Conservation (phyloP, 2,329 filamentous ascomycete species). For the Pseudogymnoascus sp. region DNA sequence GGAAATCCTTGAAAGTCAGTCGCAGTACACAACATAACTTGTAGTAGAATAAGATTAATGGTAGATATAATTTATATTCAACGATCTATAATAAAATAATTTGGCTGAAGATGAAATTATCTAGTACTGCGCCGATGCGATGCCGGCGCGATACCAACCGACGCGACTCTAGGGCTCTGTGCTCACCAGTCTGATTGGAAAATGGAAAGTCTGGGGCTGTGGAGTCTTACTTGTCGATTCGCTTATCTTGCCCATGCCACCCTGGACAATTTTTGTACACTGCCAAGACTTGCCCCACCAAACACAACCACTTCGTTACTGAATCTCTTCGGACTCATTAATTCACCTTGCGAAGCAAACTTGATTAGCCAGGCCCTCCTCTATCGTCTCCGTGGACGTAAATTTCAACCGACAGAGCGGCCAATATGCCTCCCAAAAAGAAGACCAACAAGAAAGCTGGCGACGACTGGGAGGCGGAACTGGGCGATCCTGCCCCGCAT, state of each 20-base stretch:
- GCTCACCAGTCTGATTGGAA: not conserved
- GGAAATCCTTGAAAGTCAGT: not conserved
- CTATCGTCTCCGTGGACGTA: conserved; percentile 4
- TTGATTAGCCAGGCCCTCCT: not conserved
- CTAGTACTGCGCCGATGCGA: not conserved
- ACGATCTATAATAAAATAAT: not conserved
- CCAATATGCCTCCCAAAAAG: conserved; percentile 85
- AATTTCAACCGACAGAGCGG: not conserved
- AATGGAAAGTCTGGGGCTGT: conserved; percentile 1
- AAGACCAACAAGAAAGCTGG: conserved; percentile 80
- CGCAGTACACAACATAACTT: not conserved
- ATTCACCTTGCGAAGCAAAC: conserved; percentile 3
- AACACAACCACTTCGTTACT: conserved; percentile 4
- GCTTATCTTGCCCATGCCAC: conserved; percentile 7
- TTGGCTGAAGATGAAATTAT: not conserved
- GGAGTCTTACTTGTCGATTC: conserved; percentile 1
- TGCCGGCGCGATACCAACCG: not conserved
- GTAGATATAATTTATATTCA: not conserved
- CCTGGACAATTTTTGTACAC: not conserved
- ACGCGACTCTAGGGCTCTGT: not conserved
- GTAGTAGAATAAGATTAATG: not conserved
- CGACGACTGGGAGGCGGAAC: conserved; percentile 91
- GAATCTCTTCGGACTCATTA: not conserved
- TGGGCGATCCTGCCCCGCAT: conserved; percentile 66
- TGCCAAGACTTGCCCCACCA: conserved; percentile 7